These are phyloP conservation scores for Pezicula carpinea DNA, from an alignment of 2,329 filamentous ascomycete genomes.

Conservation along the genomic window DNA sequence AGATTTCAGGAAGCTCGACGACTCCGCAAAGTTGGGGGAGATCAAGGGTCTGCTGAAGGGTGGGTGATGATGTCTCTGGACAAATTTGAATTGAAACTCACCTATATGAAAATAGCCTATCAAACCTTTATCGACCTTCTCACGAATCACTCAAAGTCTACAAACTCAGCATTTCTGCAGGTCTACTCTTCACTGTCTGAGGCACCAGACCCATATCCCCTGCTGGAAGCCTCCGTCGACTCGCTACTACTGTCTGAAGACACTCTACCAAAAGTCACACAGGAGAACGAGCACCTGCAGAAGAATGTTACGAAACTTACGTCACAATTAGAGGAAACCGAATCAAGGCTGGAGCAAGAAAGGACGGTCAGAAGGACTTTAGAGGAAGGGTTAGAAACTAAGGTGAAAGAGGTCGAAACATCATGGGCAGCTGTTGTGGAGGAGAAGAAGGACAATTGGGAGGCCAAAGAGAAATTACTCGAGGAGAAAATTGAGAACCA, in stretches of 20 bases:
- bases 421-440: constrained; percentile 87
- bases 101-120: constrained; percentile 58
- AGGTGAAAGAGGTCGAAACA: constrained; percentile 82
- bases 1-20: constrained; percentile 91
- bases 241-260: constrained; percentile 90
- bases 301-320: constrained; percentile 71
- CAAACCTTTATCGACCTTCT: constrained; percentile 96
- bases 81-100: neutral
- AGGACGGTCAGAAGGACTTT: constrained; percentile 66
- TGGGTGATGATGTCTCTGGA: constrained; percentile 31
- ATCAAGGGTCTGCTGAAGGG: constrained; percentile 87
- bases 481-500: constrained; percentile 95
- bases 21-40: constrained; percentile 79
- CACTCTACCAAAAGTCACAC: constrained; percentile 80
- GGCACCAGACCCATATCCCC: constrained; percentile 90
- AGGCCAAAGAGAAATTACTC: constrained; percentile 81
- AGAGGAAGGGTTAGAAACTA: constrained; percentile 71
- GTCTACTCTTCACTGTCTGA: constrained; percentile 91
- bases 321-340: constrained; percentile 75
- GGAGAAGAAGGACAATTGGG: constrained; percentile 96
- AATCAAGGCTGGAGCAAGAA: constrained; percentile 76
- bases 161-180: constrained; percentile 88
- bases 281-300: constrained; percentile 86
- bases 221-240: constrained; percentile 94
- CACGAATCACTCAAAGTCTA: constrained; percentile 91